Base-by-base conservation (phyloP, 2,329 filamentous ascomycete genomes). In the Gaeumannomyces tritici region DNA sequence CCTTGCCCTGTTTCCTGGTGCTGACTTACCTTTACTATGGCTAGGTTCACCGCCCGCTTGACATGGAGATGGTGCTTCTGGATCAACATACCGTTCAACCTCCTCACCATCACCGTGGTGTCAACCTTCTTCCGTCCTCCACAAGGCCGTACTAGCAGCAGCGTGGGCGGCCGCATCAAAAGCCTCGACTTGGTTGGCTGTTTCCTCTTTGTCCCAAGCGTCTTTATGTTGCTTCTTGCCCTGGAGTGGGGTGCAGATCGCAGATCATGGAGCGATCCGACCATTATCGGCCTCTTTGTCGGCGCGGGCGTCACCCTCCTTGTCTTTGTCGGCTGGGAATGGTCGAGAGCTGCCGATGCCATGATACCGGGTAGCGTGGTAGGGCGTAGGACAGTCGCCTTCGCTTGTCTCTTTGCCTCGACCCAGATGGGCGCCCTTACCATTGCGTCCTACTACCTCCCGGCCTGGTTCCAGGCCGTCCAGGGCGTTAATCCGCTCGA, bases 391-490 rank as follows among this genome's bases (percentile, higher is more conserved):
- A 31, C 27, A 0, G 47, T 59, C 11, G 35, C 31, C 31, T 59
- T 59, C n/a, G 21, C 21, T 2, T 15, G 21, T 13, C 57, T 59
- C 12, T 27, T 59, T 26, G 57, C 33, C 13, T 6, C 24, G 15
- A 27, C 26, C 1, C 26, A 26, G 13, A 27, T 28, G 24, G 55
- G n/a, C 4, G 55, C 12, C 55, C 26, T 59, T 5, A 27, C 21
- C 24, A 9, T 47, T 59, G 57, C 31, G 15, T 5, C 47, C 9
- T 95, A 93, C 70, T 80, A 79, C 64, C 70, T 82, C 5, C 79
- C 80, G 2, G 73, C 82, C 64, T 83, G 80, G 73, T 81, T 83
- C 69, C 78, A 83, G 70, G 74, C 76, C 35, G 73, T 82, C 64
- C 75, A 75, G 63, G 73, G 73, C 21, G 72, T 73, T 42, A 71